Percentiles rank a stretch among this genome's conserved stretches.
These are phyloP conservation scores for Cryptococcus depauperatus DNA, from an alignment of 1,284 basidiomycete genomes.

Conservation along the genomic window DNA sequence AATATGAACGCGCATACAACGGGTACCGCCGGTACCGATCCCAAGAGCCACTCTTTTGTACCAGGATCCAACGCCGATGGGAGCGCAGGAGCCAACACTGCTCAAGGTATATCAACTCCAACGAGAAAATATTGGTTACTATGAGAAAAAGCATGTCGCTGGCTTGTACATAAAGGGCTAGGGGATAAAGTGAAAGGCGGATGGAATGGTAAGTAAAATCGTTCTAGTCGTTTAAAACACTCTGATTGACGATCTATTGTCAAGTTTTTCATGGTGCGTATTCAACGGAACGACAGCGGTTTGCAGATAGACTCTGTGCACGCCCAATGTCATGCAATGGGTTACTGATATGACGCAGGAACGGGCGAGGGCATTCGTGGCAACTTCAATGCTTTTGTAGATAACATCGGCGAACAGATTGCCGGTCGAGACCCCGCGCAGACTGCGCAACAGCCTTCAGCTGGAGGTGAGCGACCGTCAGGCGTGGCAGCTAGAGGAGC, in stretches of 20 bases:
- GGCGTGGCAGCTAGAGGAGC: slow-evolving; percentile 21
- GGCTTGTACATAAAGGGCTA: no score
- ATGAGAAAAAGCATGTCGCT: no score
- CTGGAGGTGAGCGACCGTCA: slow-evolving; percentile 15
- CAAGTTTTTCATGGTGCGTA: slow-evolving; percentile 19
- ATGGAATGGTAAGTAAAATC: slow-evolving; percentile 16
- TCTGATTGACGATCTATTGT: not conserved
- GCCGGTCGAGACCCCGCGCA: slow-evolving; percentile 13
- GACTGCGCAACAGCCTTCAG: slow-evolving; percentile 5
- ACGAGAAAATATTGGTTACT: no score
- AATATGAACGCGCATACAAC: slow-evolving; percentile 9
- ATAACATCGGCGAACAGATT: slow-evolving; percentile 24
- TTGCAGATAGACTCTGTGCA: not conserved
- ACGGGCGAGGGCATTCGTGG: slow-evolving; percentile 30
- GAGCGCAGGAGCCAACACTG: slow-evolving; percentile 12
- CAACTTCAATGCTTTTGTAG: slow-evolving; percentile 27
- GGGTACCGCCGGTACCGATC: slow-evolving; percentile 1
- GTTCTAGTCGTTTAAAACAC: not conserved
- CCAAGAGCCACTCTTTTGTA: slow-evolving; percentile 1
- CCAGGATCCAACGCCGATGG: slow-evolving; percentile 11
- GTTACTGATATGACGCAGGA: slow-evolving; percentile 10
- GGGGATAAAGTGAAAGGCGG: slow-evolving; percentile 27
- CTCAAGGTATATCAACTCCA: slow-evolving; percentile 9
- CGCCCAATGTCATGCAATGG: not conserved
- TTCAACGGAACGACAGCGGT: not conserved